Percentiles rank a stretch among this genome's conserved stretches.
These are phyloP conservation scores for Pseudoneurospora amorphoporcata DNA, from an alignment of 495 filamentous ascomycete species.

Conservation along the genomic window DNA sequence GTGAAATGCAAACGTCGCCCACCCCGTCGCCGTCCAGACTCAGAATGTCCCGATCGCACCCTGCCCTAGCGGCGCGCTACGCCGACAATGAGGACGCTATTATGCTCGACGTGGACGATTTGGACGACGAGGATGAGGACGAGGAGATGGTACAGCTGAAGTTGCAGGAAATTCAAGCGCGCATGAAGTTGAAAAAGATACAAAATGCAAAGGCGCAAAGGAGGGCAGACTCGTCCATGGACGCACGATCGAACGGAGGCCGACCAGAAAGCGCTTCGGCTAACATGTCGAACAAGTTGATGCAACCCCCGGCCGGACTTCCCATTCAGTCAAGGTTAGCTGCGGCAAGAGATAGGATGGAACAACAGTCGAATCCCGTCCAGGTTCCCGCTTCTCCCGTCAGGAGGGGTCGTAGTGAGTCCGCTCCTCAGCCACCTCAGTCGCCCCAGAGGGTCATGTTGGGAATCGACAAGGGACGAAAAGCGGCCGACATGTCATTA, in stretches of 20 bases:
- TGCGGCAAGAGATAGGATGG: conserved; percentile 19
- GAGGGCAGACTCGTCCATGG: conserved; percentile 10
- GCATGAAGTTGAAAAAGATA: conserved; percentile 79
- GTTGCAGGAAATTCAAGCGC: conserved; percentile 75
- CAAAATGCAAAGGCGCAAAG: conserved; percentile 47
- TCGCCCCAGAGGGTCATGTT: conserved; percentile 73
- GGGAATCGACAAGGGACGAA: conserved; percentile 84
- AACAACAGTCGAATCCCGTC: conserved; percentile 36
- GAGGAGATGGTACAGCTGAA: conserved; percentile 81
- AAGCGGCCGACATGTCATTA: conserved; percentile 73
- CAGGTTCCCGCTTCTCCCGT: conserved; percentile 79
- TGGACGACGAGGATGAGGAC: conserved; percentile 67
- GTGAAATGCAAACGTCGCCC: conserved; percentile 48
- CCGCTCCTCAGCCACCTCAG: conserved; percentile 35
- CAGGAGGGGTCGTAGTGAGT: conserved; percentile 32
- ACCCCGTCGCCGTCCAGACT: conserved; percentile 49
- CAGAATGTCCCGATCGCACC: conserved; percentile 10
- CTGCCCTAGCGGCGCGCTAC: conserved; percentile 12
- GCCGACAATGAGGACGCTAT: conserved; percentile 26
- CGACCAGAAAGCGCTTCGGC: conserved; percentile 6
- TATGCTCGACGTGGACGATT: conserved; percentile 27
- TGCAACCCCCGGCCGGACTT: background rate
- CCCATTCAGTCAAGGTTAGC: conserved; percentile 16
- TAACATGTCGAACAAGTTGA: background rate
- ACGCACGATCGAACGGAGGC: conserved; percentile 7